Percentiles rank a stretch among this genome's conserved stretches.
phyloP scores from a whole-genome alignment of 208 protist species.

The Leishmania lainsoni region DNA sequence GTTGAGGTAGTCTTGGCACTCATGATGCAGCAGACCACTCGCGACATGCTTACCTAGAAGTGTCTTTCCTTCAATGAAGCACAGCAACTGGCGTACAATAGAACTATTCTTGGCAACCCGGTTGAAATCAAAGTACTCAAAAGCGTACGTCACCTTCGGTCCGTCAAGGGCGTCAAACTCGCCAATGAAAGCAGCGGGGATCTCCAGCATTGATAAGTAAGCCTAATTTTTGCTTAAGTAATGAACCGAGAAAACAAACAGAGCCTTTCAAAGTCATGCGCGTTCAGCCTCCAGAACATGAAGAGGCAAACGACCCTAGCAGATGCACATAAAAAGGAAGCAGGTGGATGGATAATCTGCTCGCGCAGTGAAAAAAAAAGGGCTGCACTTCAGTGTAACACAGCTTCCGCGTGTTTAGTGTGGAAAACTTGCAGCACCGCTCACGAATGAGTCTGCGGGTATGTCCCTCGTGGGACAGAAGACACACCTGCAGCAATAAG shows the following conservation, averaged over 20 bases:
- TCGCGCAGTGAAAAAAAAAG: background rate
- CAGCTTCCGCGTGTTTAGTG: background rate
- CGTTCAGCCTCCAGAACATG: conserved; percentile 3
- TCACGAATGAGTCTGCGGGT: background rate
- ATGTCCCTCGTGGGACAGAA: background rate
- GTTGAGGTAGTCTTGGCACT: conserved; percentile 53
- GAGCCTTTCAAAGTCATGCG: background rate
- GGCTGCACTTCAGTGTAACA: background rate
- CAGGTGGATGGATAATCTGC: background rate
- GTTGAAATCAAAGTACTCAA: conserved; percentile 67
- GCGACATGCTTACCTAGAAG: conserved; percentile 40
- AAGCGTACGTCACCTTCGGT: conserved; percentile 60
- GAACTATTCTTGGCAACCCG: conserved; percentile 6
- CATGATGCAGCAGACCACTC: conserved; percentile 50
- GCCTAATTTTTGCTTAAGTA: background rate
- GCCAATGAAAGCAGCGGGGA: conserved; percentile 68
- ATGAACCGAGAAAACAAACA: background rate
- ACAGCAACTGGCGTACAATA: conserved; percentile 21
- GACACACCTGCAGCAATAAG: background rate
- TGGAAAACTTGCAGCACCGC: background rate
- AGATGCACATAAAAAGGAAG: background rate
- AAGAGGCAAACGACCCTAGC: background rate
- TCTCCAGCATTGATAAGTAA: conserved; percentile 19
- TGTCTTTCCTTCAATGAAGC: conserved; percentile 31
- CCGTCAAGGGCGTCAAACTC: conserved; percentile 84